phyloP scores from a whole-genome alignment of 2,329 filamentous ascomycete genomes.

The Nannizziopsis arthrosporioides region DNA sequence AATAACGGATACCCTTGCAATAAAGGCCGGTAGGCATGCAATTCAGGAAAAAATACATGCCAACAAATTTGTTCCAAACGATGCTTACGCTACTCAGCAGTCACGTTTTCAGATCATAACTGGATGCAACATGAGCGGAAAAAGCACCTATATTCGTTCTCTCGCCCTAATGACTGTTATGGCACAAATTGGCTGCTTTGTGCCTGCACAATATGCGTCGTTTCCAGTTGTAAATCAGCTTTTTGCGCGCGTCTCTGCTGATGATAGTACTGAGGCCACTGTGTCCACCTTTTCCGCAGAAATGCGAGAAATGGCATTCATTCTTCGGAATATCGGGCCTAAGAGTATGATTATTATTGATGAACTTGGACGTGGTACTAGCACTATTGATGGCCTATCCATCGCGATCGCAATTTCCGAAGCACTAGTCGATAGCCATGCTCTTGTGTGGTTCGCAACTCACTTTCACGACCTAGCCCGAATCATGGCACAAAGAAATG shows the following conservation, averaged over 20 bases:
- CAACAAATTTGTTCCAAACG: slow-evolving; percentile 69
- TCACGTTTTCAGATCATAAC: slow-evolving; percentile 86
- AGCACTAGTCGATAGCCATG: slow-evolving; percentile 65
- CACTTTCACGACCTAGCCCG: slow-evolving; percentile 77
- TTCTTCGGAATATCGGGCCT: slow-evolving; percentile 67
- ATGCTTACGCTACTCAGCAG: slow-evolving; percentile 71
- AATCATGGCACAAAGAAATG: slow-evolving; percentile 61
- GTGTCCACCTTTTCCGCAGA: slow-evolving; percentile 88
- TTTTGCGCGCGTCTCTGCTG: slow-evolving; percentile 75
- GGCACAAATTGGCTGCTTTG: slow-evolving; percentile 85
- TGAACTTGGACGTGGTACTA: slow-evolving; percentile 83
- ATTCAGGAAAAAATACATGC: slow-evolving; percentile 62
- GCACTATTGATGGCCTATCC: slow-evolving; percentile 72
- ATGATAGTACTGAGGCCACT: slow-evolving; percentile 81
- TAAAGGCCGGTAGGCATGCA: slow-evolving; percentile 66
- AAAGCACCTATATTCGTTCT: slow-evolving; percentile 85
- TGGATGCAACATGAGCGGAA: slow-evolving; percentile 96
- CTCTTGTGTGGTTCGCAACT: slow-evolving; percentile 83
- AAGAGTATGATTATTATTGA: slow-evolving; percentile 76
- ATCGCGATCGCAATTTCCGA: slow-evolving; percentile 87
- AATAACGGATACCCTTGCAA: slow-evolving; percentile 54
- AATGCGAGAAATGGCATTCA: slow-evolving; percentile 93
- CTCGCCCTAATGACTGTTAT: slow-evolving; percentile 78
- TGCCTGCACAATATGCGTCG: slow-evolving; percentile 72
- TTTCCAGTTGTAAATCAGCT: slow-evolving; percentile 72